A percentile compares a stretch with the other conserved stretches of the same genome.
Evolutionary conservation across 139 green algal species (phyloP).

Genomic region (Marvania coccoides): DNA sequence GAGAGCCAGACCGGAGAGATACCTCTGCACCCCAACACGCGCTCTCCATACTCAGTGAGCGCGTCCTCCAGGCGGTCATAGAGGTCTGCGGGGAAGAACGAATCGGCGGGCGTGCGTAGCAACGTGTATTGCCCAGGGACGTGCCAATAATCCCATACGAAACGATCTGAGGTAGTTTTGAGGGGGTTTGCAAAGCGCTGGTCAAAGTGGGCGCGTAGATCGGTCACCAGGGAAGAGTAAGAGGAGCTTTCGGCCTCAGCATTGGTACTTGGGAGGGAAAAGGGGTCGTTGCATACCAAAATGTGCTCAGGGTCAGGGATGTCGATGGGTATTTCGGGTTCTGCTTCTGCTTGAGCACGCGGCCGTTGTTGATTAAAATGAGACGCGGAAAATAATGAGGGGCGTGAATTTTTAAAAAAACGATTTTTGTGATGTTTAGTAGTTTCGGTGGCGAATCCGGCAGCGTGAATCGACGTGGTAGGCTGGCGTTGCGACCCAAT

Average conservation of each 20-base stretch:
- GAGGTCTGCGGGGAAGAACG: constrained; percentile 47
- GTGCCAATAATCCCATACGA: constrained; percentile 66
- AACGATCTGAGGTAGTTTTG: constrained; percentile 39
- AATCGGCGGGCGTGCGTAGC: constrained; percentile 50
- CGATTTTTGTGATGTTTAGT: too few relatives aligned
- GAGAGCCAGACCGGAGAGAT: constrained; percentile 80
- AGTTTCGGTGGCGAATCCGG: too few relatives aligned
- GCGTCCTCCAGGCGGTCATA: constrained; percentile 52
- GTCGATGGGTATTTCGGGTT: neutral
- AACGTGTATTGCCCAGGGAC: constrained; percentile 69
- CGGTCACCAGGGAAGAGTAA: too few relatives aligned
- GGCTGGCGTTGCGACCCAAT: too few relatives aligned
- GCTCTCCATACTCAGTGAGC: constrained; percentile 57
- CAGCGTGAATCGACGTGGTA: too few relatives aligned
- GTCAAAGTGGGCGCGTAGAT: constrained; percentile 41
- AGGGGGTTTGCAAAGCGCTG: constrained; percentile 38
- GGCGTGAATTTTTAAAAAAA: too few relatives aligned
- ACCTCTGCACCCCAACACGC: constrained; percentile 56
- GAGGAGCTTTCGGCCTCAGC: too few relatives aligned
- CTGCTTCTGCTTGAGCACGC: neutral
- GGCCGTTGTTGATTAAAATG: too few relatives aligned
- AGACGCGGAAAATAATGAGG: too few relatives aligned
- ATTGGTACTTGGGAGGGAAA: constrained; percentile 6
- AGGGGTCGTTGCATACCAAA: constrained; percentile 25
- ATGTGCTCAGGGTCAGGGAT: constrained; percentile 23